Conservation (phyloP, 208 protist genomes). For the Trypanosoma scelopori region DNA sequence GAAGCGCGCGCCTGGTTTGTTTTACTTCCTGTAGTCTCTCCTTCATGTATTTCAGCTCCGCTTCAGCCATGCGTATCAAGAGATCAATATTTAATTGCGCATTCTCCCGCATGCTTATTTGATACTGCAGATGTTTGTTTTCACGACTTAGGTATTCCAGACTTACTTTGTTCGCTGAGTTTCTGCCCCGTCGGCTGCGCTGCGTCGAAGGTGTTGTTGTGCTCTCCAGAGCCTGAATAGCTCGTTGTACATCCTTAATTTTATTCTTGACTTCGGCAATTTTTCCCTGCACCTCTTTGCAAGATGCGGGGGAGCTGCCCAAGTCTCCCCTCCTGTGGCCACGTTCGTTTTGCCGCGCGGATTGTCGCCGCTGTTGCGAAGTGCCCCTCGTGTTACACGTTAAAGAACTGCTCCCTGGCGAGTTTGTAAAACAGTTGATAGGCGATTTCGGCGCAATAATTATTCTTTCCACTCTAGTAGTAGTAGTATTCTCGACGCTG, state of each 20-base stretch:
- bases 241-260: constrained; percentile 3
- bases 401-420: too few relatives aligned
- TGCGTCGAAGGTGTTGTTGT: background rate
- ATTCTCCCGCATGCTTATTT: constrained; percentile 15
- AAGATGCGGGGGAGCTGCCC: background rate
- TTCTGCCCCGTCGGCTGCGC: background rate
- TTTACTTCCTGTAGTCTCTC: constrained; percentile 42
- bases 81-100: constrained; percentile 12
- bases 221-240: background rate
- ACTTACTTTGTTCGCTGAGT: constrained; percentile 19
- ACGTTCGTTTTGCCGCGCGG: too few relatives aligned
- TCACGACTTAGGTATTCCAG: constrained; percentile 34
- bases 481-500: too few relatives aligned
- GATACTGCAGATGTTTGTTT: constrained; percentile 31
- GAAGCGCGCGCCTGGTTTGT: constrained; percentile 38
- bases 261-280: constrained; percentile 1
- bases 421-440: too few relatives aligned
- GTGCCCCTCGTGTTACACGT: too few relatives aligned
- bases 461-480: too few relatives aligned
- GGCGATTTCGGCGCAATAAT: too few relatives aligned
- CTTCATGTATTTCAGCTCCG: constrained; percentile 45
- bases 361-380: too few relatives aligned
- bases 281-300: background rate
- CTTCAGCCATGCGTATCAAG: constrained; percentile 43
- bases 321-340: too few relatives aligned